phyloP scores from a whole-genome alignment of 306 rosid genomes.

The Vigna trinervia region DNA sequence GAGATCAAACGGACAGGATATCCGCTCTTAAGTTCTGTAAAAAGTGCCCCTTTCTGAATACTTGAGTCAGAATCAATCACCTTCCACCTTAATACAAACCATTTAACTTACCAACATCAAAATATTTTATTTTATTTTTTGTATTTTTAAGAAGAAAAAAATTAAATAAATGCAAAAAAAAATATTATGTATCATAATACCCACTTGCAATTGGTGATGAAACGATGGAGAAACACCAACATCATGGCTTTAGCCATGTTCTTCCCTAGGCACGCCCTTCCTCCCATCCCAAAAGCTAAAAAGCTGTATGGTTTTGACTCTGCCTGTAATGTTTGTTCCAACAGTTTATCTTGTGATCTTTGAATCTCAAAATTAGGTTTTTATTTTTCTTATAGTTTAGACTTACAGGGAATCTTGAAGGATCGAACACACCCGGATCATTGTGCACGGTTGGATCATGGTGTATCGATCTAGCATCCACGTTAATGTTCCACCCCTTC shows the following conservation, averaged over 20 bases:
- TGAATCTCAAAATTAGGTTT: constrained; percentile 2
- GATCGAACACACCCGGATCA: constrained; percentile 69
- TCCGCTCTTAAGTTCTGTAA: constrained; percentile 73
- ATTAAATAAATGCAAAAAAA: too few species aligned
- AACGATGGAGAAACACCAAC: constrained; percentile 87
- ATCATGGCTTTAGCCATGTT: constrained; percentile 89
- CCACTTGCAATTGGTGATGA: constrained; percentile 70
- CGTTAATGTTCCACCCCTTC: constrained; percentile 83
- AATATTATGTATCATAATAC: neutral
- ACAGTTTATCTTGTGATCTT: neutral
- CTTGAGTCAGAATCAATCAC: constrained; percentile 72
- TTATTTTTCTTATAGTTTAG: neutral
- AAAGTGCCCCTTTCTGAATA: constrained; percentile 76
- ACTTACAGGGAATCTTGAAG: constrained; percentile 77
- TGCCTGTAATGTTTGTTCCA: constrained; percentile 44
- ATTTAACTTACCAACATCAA: neutral
- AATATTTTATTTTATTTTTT: neutral
- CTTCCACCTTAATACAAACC: constrained; percentile 63
- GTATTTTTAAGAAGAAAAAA: too few species aligned
- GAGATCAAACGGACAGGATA: constrained; percentile 65
- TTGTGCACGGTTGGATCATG: constrained; percentile 62
- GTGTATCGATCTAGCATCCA: constrained; percentile 83
- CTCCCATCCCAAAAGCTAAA: constrained; percentile 93
- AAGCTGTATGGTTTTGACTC: constrained; percentile 73
- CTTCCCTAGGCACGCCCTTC: constrained; percentile 87